Evolutionary conservation across 305 asterid genomes (phyloP), one percentile per base, ranked within the genome.

Genomic region (Nicotiana rustica): DNA sequence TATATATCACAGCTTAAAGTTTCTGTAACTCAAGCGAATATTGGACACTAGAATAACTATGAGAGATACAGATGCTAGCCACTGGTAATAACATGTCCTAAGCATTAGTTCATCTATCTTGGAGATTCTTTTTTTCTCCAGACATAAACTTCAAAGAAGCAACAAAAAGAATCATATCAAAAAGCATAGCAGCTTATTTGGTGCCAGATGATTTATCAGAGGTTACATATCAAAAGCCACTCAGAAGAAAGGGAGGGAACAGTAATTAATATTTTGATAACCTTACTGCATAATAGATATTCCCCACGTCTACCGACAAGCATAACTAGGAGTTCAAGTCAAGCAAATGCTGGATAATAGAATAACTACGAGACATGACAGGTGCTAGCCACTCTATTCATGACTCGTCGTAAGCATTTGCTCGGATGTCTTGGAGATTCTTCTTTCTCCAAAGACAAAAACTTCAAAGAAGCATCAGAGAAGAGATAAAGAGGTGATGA

Each of bases 261-360:
- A 52, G 65, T 44, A 75, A n/a, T 25, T 75, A 52, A 41, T 7
- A 41, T 55, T 75, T 29, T 4, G 47, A 49, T 73, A 38, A 15
- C 15, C 65, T 75, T 52, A 9, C 80, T 52, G 65, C 19, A 73
- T 4, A 25, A 8, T 49, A 75, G 79, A 75, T 25, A 52, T 52
- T 25, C 1, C 79, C 41, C 25, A 75, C 25, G 47, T 47, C 38
- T 6, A 71, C 61, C 14, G 8, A 70, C 60, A 70, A 70, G 60
- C 18, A 19, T 44, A 19, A 21, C 61, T 49, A 0, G 64, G 25
- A 49, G 65, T 75, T 75, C 55, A 52, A 73, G 41, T 71, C 19
- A 7, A 73, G 79, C 41, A 73, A 73, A 73, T 73, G 62, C 15
- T 7, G 79, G 21, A 73, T 35, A 73, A 73, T 49, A 49, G 79